A percentile compares a stretch with the other conserved stretches of the same genome.
Conservation (phyloP, 768 basidiomycete species). For the Lactarius hengduanensis region DNA sequence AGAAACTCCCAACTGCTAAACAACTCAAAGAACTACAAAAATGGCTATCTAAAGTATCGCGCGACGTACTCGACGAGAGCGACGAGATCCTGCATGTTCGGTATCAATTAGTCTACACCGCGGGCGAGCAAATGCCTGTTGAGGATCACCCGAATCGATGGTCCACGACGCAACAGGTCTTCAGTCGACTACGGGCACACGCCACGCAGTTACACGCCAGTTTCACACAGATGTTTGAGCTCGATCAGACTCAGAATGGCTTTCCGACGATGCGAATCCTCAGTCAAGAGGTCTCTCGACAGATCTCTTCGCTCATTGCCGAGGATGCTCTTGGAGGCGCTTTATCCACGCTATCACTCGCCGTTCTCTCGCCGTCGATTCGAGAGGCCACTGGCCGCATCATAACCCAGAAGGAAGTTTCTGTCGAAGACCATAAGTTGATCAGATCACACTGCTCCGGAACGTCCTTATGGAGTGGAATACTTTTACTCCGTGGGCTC, state of each 20-base stretch:
- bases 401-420: not conserved
- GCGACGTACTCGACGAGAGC: conserved; percentile 26
- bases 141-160: conserved; percentile 46
- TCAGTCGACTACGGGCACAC: conserved; percentile 36
- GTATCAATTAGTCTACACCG: conserved; percentile 50
- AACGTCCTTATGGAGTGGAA: conserved; percentile 35
- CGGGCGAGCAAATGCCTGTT: conserved; percentile 39
- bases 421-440: not conserved
- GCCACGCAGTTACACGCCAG: not conserved
- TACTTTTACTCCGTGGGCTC: conserved; percentile 48
- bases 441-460: conserved; percentile 1
- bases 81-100: conserved; percentile 44
- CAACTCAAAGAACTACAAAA: not conserved
- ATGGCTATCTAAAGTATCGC: conserved; percentile 7
- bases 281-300: not conserved
- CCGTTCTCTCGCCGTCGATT: not conserved
- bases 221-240: not conserved
- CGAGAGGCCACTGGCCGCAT: conserved; percentile 10
- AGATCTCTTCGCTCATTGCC: not conserved
- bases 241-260: not conserved
- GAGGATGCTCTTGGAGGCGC: conserved; percentile 8
- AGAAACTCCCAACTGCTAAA: not conserved
- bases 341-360: not conserved
- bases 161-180: conserved; percentile 41
- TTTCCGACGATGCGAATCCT: conserved; percentile 18